Evolutionary conservation across 2,329 filamentous ascomycete species (phyloP), one percentile per base, ranked within the genome.

Genomic region (Plectosphaerella cucumerina): DNA sequence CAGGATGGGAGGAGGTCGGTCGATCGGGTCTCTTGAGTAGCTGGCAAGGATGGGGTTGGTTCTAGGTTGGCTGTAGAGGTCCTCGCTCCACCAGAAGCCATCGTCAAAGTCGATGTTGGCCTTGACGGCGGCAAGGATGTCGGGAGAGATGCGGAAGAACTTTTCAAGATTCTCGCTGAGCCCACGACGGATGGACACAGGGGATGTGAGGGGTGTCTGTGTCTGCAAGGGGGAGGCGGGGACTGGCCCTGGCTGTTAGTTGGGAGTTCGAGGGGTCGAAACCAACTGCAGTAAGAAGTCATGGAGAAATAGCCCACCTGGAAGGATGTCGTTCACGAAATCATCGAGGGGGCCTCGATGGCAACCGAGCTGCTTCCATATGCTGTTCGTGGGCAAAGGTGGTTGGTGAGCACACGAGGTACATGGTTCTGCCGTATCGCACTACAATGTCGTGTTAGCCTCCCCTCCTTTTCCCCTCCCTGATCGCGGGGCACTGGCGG

Each of bases 71-170:
- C 60, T 68, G 8, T 71, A 71, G 21, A 77, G 62, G 54, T 80
- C 74, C 45, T 79, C 77, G 15, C 74, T 77, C 75, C 77, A 80
- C 80, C 80, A 83, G 58, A 83, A 82, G 2, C 70, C 71, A 56
- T 83, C 80, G 31, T 76, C 69, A 50, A 78, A 81, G 57, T 83
- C 80, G 3, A 80, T 60, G 49, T 74, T 70, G 4, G 63, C 59
- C 49, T 70, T 70, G 15, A 77, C 73, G 52, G 72, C 62, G n/a
- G 70, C 65, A 2, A 67, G 59, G 22, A 70, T 65, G 12, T 69
- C 65, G n/a, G 65, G 61, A n/a, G 67, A 62, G 18, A 75, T 63
- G 14, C 69, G 65, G 50, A 77, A 80, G 1, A 67, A 66, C 14
- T 70, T 67, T 45, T 80, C 70, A 9, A 82, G 65, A 51, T 73